These are phyloP conservation scores for Echeveria elegans DNA, from an alignment of 164 flowering plant genomes.

Conservation along the genomic window DNA sequence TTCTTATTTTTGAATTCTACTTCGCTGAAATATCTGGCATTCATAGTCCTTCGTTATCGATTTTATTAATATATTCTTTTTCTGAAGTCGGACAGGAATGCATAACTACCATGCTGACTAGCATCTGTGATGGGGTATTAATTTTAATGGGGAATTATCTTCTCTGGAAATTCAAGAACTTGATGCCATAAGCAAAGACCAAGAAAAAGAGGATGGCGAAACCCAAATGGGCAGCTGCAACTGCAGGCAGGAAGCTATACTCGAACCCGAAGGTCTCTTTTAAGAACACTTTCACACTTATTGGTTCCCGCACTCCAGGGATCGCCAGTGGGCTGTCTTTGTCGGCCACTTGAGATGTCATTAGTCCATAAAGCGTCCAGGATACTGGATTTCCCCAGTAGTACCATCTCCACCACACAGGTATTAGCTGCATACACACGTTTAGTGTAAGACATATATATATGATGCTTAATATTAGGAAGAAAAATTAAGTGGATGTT, in stretches of 20 bases:
- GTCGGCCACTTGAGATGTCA: constrained; percentile 37
- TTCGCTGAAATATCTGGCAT: too few species aligned
- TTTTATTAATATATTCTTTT: too few species aligned
- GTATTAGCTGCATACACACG: constrained; percentile 21
- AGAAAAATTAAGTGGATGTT: background rate
- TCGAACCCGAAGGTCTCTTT: constrained; percentile 17
- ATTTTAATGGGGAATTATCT: constrained; percentile 17
- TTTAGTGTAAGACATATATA: background rate
- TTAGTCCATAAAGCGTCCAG: constrained; percentile 43
- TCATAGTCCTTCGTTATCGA: too few species aligned
- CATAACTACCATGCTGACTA: background rate
- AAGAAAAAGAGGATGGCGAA: constrained; percentile 30
- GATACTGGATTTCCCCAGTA: constrained; percentile 44
- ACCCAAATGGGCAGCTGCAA: constrained; percentile 33
- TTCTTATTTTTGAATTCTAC: too few species aligned
- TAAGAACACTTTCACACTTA: constrained; percentile 12
- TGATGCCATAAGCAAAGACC: constrained; percentile 40
- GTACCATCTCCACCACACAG: constrained; percentile 55
- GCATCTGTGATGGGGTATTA: background rate
- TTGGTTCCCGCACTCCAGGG: background rate
- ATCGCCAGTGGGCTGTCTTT: background rate
- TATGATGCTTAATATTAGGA: background rate
- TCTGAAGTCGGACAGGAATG: background rate
- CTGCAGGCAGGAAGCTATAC: constrained; percentile 25
- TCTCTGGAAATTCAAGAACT: constrained; percentile 42